Evolutionary conservation across 257 asterid genomes (phyloP), one percentile per base, ranked within the genome.

Genomic region (Forsythia suspensa): DNA sequence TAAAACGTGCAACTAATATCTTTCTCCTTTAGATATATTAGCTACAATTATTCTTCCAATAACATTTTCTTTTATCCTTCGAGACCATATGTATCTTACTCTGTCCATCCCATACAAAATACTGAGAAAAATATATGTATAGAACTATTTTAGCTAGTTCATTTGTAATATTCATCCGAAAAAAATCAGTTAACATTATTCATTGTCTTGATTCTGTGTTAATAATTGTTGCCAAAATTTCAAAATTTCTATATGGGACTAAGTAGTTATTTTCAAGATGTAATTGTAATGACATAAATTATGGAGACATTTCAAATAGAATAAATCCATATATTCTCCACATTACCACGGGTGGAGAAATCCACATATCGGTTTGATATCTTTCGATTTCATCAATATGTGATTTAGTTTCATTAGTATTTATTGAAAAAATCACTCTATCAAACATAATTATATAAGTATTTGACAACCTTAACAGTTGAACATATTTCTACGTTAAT

Each of bases 381-480:
- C 80, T 12, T 18, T 55, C 0, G 0, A 73, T 77, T 67, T 71
- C 73, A 68, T 83, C 55, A 5, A 61, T 9, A 2, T 1, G 1
- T 2, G 13, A 3, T 16, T 39, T 24, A 2, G 4, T 55, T 0
- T n/a, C 41, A 39, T 4, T 34, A 3, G 6, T n/a, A 4, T 10
- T 6, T 2, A 79, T 11, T 48, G 42, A 0, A 9, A 73, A 21
- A 0, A 3, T 18, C 0, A 73, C 71, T 36, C 9, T 76, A 3
- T 84, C 83, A 81, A 1, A 80, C 41, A 68, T 68, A 80, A n/a
- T 51, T 75, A 40, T 74, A 80, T 3, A 74, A 5, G 12, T 80
- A 80, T 68, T 74, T 80, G 3, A 79, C 44, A 3, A 44, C 16
- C 6, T 72, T 63, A 3, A 74, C 29, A 0, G 59, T 36, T 0